A percentile compares a stretch with the other conserved stretches of the same genome.
Evolutionary conservation across 108 stramenopile species (phyloP).

Genomic region (Nannochloropsis gaditana): DNA sequence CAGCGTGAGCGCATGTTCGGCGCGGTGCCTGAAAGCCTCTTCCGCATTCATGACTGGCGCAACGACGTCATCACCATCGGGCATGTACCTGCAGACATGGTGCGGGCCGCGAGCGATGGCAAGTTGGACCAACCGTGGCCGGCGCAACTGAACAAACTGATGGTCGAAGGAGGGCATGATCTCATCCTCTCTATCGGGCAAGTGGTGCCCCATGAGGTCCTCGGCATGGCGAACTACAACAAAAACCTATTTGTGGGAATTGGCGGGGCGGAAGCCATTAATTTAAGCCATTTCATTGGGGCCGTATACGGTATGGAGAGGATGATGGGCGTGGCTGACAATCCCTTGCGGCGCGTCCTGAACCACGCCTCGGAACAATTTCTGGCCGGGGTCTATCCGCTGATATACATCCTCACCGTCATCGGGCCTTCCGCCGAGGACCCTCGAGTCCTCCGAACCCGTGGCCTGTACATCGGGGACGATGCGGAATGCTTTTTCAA

Average conservation of each 20-base stretch:
- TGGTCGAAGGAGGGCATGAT: constrained; percentile 68
- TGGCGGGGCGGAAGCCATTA: constrained; percentile 85
- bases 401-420: constrained; percentile 86
- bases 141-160: constrained; percentile 80
- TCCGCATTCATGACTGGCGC: constrained; percentile 87
- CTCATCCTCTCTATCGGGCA: constrained; percentile 81
- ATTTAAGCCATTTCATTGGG: constrained; percentile 76
- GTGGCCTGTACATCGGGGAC: constrained; percentile 82
- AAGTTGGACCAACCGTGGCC: constrained; percentile 72
- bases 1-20: constrained; percentile 80
- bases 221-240: constrained; percentile 91
- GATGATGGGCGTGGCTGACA: constrained; percentile 82
- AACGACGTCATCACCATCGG: constrained; percentile 89
- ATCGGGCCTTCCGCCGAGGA: constrained; percentile 57
- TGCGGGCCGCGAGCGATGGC: constrained; percentile 60
- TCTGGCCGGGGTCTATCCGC: constrained; percentile 51
- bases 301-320: constrained; percentile 94
- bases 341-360: constrained; percentile 78
- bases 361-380: constrained; percentile 72
- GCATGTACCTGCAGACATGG: constrained; percentile 70
- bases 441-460: constrained; percentile 62
- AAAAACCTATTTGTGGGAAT: constrained; percentile 78
- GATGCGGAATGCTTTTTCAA: constrained; percentile 74
- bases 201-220: constrained; percentile 84
- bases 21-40: constrained; percentile 56